A percentile compares a stretch with the other conserved stretches of the same genome.
These are phyloP conservation scores for Endocarpon pusillum DNA, from an alignment of 495 filamentous ascomycete species.

Conservation along the genomic window DNA sequence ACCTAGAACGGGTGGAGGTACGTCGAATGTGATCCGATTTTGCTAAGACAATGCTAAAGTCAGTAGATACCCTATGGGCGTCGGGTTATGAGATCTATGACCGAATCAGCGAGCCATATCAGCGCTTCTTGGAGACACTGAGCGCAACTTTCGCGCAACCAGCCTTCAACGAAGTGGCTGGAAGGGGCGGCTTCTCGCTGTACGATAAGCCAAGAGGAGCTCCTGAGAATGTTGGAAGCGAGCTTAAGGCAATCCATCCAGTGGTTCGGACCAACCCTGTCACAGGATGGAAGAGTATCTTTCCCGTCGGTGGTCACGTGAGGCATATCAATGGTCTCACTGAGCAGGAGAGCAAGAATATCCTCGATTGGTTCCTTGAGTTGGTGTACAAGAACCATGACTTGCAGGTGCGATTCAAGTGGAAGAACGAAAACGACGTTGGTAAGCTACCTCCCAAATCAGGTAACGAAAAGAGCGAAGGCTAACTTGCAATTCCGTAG, in stretches of 20 bases:
- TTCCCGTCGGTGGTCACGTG: constrained; percentile 44
- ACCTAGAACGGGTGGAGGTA: constrained; percentile 46
- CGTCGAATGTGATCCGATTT: constrained; percentile 32
- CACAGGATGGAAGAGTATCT: constrained; percentile 63
- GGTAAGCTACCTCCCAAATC: constrained; percentile 10
- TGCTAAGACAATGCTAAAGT: constrained; percentile 10
- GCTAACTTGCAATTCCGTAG: constrained; percentile 12
- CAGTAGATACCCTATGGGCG: constrained; percentile 43
- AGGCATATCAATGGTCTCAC: constrained; percentile 42
- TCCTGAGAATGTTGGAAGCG: constrained; percentile 40
- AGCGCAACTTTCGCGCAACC: constrained; percentile 41
- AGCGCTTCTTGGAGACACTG: constrained; percentile 44
- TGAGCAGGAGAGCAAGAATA: constrained; percentile 19
- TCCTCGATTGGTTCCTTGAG: constrained; percentile 40
- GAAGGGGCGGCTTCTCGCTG: constrained; percentile 27
- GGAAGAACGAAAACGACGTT: constrained; percentile 38
- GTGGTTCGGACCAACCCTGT: constrained; percentile 61
- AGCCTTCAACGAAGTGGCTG: constrained; percentile 31
- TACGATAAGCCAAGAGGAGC: constrained; percentile 37
- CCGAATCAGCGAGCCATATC: constrained; percentile 41
- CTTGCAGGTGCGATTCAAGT: constrained; percentile 50
- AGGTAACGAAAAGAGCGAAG: background rate
- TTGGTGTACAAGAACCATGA: constrained; percentile 59
- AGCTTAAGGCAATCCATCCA: constrained; percentile 42
- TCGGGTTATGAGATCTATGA: constrained; percentile 60